phyloP scores from a whole-genome alignment of 495 filamentous ascomycete species.

The Platismatia glauca region DNA sequence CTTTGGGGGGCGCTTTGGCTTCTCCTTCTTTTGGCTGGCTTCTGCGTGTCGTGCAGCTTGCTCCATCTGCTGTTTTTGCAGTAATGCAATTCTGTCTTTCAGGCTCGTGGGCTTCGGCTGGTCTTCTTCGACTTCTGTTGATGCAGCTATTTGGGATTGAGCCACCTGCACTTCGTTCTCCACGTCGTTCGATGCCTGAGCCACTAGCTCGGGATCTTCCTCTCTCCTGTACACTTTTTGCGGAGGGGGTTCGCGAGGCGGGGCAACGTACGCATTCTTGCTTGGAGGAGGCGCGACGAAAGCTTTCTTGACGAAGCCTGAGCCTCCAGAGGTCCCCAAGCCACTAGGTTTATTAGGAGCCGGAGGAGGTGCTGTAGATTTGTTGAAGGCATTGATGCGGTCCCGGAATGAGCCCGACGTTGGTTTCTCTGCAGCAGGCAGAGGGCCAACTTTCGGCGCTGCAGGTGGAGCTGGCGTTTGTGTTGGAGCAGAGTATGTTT shows the following conservation, averaged over 20 bases:
- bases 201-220: slow-evolving; percentile 75
- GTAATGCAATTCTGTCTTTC: slow-evolving; percentile 85
- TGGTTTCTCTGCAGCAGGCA: slow-evolving; percentile 66
- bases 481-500: not conserved
- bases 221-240: slow-evolving; percentile 77
- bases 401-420: slow-evolving; percentile 71
- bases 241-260: slow-evolving; percentile 53
- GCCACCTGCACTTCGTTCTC: slow-evolving; percentile 49
- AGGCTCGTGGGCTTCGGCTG: slow-evolving; percentile 83
- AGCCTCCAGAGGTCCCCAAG: slow-evolving; percentile 44
- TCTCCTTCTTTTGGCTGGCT: slow-evolving; percentile 74
- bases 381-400: slow-evolving; percentile 95
- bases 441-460: slow-evolving; percentile 41
- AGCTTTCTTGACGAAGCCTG: slow-evolving; percentile 89
- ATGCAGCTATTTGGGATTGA: slow-evolving; percentile 47
- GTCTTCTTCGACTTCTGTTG: slow-evolving; percentile 54
- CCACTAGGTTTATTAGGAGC: slow-evolving; percentile 77
- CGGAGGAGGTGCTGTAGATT: slow-evolving; percentile 71
- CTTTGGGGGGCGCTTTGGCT: slow-evolving; percentile 71
- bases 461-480: slow-evolving; percentile 21
- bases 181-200: slow-evolving; percentile 46
- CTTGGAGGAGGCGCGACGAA: slow-evolving; percentile 94
- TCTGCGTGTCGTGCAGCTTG: slow-evolving; percentile 74
- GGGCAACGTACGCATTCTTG: slow-evolving; percentile 82
- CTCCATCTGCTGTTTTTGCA: slow-evolving; percentile 91